Evolutionary conservation across 1,284 basidiomycete genomes (phyloP), one percentile per base, ranked within the genome.

Genomic region (Cryptococcus deneoformans): DNA sequence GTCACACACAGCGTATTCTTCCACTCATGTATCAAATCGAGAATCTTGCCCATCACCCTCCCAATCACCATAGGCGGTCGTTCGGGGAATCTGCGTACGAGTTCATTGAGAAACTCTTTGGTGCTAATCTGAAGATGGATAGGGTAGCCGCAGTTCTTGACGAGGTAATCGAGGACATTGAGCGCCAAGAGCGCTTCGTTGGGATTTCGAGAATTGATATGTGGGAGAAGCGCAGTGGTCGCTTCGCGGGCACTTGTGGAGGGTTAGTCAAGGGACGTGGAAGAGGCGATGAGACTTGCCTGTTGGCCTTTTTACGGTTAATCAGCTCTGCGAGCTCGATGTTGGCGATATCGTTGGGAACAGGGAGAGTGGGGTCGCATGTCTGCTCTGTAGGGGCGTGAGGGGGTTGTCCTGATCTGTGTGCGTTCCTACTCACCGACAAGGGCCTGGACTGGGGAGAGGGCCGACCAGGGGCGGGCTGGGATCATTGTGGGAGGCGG

Each of bases 121-220:
- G 96, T 99, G n/a, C 90, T 84, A 67, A 99, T 90, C 77, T 99
- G 95, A 29, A 99, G 87, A 72, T 99, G 95, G 60, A 99, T 89
- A 0, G 94, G 87, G 78, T 99, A 99, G 68, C 95, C 95, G 73
- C 94, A 97, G 50, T 90, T 88, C 29, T 47, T 47, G 46, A 97
- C 90, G 51, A 99, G 86, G 11, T 92, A 93, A 75, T 97, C 92
- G 61, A 99, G 86, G 3, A 98, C 78, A 64, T 79, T 63, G n/a
- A 71, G 60, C 0, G 69, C 68, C 36, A 72, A 65, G 20, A 74
- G 67, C 3, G 75, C 66, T 59, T 74, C 70, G 50, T 71, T 73
- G 2, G 73, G 73, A 61, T 76, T 76, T 7, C 74, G 65, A 9
- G 74, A 76, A 59, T 76, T 76, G 65, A 76, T 73, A 60, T 75